These are phyloP conservation scores for Dactylellina drechsleri DNA, from an alignment of 2,329 filamentous ascomycete species.

Conservation along the genomic window DNA sequence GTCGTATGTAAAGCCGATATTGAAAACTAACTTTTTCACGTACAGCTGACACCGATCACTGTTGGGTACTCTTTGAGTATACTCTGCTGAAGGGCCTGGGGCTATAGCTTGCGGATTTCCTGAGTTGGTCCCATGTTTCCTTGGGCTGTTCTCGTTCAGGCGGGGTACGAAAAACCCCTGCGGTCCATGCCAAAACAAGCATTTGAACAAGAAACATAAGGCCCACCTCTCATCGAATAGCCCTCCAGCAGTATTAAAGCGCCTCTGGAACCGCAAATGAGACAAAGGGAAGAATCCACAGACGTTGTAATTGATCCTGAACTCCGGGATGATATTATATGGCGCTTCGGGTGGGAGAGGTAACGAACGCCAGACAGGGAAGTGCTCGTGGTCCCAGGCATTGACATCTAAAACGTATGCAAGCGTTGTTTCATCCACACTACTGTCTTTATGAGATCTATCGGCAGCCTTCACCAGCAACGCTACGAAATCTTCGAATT, in stretches of 20 bases:
- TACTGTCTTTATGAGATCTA: background rate
- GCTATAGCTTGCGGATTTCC: too few species aligned
- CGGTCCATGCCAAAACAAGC: constrained; percentile 23
- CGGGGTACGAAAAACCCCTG: too few species aligned
- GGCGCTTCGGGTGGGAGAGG: constrained; percentile 21
- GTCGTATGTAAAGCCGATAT: background rate
- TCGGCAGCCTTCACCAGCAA: background rate
- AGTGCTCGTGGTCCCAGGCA: background rate
- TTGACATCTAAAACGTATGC: constrained; percentile 3
- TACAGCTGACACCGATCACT: background rate
- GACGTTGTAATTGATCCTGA: constrained; percentile 28
- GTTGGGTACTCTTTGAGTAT: too few species aligned
- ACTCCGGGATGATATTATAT: constrained; percentile 21
- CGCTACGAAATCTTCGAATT: constrained; percentile 12
- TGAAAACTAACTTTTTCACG: constrained; percentile 18
- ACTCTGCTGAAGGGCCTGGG: too few species aligned
- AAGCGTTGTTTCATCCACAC: background rate
- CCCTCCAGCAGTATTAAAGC: background rate
- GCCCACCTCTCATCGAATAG: background rate
- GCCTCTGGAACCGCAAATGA: too few species aligned
- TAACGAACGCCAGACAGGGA: constrained; percentile 15
- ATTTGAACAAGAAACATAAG: constrained; percentile 14
- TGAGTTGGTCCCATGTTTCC: too few species aligned
- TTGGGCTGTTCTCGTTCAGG: too few species aligned
- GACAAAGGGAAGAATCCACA: background rate